phyloP scores from a whole-genome alignment of 1,139 yeast genomes.

The Lipomyces yarrowii region DNA sequence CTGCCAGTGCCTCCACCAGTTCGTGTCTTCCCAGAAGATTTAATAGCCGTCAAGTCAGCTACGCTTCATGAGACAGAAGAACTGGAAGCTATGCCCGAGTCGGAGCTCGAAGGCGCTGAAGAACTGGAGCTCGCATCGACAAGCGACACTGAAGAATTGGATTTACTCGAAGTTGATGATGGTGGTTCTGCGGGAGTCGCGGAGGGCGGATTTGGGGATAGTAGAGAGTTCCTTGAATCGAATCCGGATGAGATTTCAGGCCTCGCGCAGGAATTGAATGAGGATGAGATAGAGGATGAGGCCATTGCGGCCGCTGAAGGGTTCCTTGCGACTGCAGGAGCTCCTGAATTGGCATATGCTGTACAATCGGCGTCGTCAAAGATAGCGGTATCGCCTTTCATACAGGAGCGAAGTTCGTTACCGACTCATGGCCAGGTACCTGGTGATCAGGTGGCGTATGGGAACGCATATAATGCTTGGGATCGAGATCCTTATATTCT shows the following conservation, averaged over 20 bases:
- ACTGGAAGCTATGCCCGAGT: neutral
- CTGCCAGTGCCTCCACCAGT: slow-evolving; percentile 8
- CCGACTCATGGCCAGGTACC: neutral
- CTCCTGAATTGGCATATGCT: neutral
- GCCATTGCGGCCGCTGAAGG: slow-evolving; percentile 6
- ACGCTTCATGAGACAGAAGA: neutral
- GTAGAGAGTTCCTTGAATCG: slow-evolving; percentile 6
- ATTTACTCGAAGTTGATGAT: neutral
- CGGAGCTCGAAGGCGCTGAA: too few species aligned
- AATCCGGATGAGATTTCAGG: slow-evolving; percentile 6
- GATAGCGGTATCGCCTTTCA: slow-evolving; percentile 3
- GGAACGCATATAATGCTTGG: slow-evolving; percentile 31
- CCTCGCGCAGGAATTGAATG: slow-evolving; percentile 13
- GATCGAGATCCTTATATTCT: slow-evolving; percentile 32
- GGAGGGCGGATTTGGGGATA: neutral
- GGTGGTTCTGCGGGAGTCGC: neutral
- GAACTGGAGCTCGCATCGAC: neutral
- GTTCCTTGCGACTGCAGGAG: neutral
- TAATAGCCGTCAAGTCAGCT: neutral
- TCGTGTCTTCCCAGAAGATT: slow-evolving; percentile 26
- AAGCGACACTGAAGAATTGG: neutral
- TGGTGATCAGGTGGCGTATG: neutral
- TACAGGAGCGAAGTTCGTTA: neutral
- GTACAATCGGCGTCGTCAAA: neutral
- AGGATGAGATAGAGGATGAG: slow-evolving; percentile 22